Conservation (phyloP, 2,329 filamentous ascomycete species). For the Microdochium bolleyi region DNA sequence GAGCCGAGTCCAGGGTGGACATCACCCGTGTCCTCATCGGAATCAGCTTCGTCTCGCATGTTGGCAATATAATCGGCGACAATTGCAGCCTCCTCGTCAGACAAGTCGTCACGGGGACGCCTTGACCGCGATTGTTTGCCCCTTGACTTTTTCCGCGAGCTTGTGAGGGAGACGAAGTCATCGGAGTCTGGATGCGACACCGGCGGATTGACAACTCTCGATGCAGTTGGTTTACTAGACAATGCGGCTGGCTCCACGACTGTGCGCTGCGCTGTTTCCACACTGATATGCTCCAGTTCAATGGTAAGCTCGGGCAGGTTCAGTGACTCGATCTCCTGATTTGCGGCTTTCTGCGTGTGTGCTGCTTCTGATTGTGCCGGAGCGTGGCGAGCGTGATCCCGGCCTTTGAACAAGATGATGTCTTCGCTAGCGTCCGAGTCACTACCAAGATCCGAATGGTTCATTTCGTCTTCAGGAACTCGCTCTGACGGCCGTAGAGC, state of each 20-base stretch:
- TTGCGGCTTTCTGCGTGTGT: not conserved
- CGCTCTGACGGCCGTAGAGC: constrained; percentile 3
- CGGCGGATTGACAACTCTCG: not conserved
- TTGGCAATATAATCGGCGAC: constrained; percentile 67
- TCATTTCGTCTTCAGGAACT: not conserved
- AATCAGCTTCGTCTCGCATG: constrained; percentile 36
- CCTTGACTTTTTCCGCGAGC: not conserved
- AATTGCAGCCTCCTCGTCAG: constrained; percentile 44
- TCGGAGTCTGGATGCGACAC: not conserved
- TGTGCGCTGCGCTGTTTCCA: not conserved
- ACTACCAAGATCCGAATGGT: not conserved
- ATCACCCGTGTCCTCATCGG: constrained; percentile 17
- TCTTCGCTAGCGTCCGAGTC: constrained; percentile 62
- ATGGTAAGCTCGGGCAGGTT: not conserved
- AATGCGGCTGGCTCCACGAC: not conserved
- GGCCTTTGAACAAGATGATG: constrained; percentile 59
- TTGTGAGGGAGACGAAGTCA: constrained; percentile 12
- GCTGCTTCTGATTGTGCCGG: constrained; percentile 1
- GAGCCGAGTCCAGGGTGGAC: constrained; percentile 13
- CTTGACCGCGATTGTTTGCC: not conserved
- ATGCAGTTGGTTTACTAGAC: not conserved
- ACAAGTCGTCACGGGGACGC: constrained; percentile 3
- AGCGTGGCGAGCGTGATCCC: constrained; percentile 19
- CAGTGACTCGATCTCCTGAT: not conserved
- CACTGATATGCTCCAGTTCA: constrained; percentile 1